Conservation (phyloP, 2,329 filamentous ascomycete genomes). For the Penicillium hordei region DNA sequence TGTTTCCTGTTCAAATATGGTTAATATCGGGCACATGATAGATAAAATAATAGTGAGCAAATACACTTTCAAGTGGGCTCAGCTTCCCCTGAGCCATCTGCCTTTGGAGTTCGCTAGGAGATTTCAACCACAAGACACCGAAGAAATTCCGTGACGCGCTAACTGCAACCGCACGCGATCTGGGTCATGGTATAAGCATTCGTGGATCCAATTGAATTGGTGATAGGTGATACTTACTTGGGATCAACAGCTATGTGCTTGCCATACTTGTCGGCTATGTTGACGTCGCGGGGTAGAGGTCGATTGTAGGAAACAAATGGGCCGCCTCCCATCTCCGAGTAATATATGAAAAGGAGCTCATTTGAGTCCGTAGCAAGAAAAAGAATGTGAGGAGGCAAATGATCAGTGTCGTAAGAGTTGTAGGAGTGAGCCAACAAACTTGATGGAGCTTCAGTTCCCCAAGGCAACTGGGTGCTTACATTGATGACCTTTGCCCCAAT, state of each 20-base stretch:
- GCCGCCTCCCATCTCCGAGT: conserved; percentile 49
- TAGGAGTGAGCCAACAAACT: conserved; percentile 10
- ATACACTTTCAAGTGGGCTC: conserved; percentile 60
- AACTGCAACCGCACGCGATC: conserved; percentile 62
- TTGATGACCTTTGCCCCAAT: conserved; percentile 76
- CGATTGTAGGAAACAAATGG: conserved; percentile 63
- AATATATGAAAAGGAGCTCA: conserved; percentile 74
- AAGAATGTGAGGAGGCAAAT: conserved; percentile 74
- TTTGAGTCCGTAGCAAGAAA: conserved; percentile 73
- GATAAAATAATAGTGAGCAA: conserved; percentile 4
- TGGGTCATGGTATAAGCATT: conserved; percentile 16
- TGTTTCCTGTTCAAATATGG: conserved; percentile 39
- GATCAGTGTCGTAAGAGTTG: conserved; percentile 11
- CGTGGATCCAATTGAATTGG: neutral
- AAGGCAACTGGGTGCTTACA: conserved; percentile 45
- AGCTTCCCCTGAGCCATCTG: conserved; percentile 53
- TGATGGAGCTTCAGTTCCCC: conserved; percentile 32
- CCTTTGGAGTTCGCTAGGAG: conserved; percentile 52
- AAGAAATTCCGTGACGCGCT: conserved; percentile 70
- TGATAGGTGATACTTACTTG: conserved; percentile 51
- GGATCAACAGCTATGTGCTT: conserved; percentile 76
- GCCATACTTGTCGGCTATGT: conserved; percentile 57
- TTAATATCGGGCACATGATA: neutral
- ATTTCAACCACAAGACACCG: conserved; percentile 68
- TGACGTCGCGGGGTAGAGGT: conserved; percentile 58